phyloP scores from a whole-genome alignment of 2,329 filamentous ascomycete species.

The Aspergillus luchuensis region DNA sequence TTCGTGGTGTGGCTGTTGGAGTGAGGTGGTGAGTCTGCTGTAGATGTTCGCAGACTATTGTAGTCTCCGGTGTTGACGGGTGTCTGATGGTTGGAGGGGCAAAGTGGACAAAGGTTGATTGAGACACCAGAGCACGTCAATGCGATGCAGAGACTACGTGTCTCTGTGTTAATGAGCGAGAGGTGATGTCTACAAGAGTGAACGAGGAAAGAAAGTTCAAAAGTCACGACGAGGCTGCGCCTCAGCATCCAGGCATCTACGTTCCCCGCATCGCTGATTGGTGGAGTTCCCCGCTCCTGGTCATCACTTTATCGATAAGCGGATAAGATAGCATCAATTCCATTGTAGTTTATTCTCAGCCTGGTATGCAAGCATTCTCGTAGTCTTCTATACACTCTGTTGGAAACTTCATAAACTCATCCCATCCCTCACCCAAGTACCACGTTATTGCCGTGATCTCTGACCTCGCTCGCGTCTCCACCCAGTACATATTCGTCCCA shows the following conservation, averaged over 20 bases:
- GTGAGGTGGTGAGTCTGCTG: background rate
- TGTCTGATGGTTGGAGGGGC: background rate
- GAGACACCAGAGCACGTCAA: no score
- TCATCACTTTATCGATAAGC: background rate
- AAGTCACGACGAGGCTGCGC: conserved; percentile 2
- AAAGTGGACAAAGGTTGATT: no score
- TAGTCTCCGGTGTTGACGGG: background rate
- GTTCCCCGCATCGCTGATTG: conserved; percentile 28
- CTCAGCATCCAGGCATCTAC: conserved; percentile 30
- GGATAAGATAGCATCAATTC: background rate
- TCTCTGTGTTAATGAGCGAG: no score
- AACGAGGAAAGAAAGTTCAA: conserved; percentile 8
- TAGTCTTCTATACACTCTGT: conserved; percentile 18
- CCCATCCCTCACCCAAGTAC: conserved; percentile 35
- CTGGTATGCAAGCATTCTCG: background rate
- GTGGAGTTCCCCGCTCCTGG: background rate
- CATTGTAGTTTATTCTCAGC: background rate
- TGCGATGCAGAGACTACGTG: no score
- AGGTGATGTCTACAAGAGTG: background rate
- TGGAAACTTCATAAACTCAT: conserved; percentile 37
- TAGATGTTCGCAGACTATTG: no score
- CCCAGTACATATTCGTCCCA: conserved; percentile 32
- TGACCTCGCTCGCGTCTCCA: conserved; percentile 32
- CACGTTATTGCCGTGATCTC: conserved; percentile 43
- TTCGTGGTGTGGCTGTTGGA: background rate